These are phyloP conservation scores for Capsicum chinense DNA, from an alignment of 257 asterid genomes.

Conservation along the genomic window DNA sequence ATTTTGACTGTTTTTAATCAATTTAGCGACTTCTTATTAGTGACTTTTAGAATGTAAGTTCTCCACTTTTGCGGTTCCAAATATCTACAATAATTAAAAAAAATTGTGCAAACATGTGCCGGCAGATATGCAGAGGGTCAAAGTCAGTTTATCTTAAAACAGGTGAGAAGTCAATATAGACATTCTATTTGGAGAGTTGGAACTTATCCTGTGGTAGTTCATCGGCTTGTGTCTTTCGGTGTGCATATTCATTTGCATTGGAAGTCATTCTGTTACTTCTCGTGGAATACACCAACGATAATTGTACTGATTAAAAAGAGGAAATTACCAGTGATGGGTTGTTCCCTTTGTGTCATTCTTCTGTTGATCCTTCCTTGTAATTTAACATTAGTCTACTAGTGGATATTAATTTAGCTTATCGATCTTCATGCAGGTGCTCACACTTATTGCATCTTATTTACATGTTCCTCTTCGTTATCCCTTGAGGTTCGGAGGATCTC, in stretches of 20 bases:
- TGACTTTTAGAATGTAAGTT: slow-evolving; percentile 13
- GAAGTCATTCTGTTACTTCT: not conserved
- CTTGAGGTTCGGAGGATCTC: slow-evolving; percentile 86
- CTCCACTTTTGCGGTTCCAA: slow-evolving; percentile 20
- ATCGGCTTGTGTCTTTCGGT: not conserved
- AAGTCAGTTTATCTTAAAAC: not conserved
- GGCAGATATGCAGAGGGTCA: not conserved
- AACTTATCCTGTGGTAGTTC: slow-evolving; percentile 7
- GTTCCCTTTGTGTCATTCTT: not conserved
- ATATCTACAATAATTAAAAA: not conserved
- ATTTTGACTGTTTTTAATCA: slow-evolving; percentile 7
- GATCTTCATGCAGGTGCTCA: slow-evolving; percentile 66
- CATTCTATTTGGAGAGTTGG: not conserved
- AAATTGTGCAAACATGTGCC: slow-evolving; percentile 13
- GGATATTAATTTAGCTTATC: slow-evolving; percentile 37
- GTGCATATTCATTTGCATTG: not conserved
- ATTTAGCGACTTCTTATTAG: slow-evolving; percentile 3
- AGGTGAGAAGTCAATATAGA: not conserved
- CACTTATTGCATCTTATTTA: slow-evolving; percentile 77
- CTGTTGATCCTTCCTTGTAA: not conserved
- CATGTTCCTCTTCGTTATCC: slow-evolving; percentile 96
- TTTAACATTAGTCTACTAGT: slow-evolving; percentile 28
- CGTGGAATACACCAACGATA: not conserved
- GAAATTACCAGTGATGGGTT: not conserved
- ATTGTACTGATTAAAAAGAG: not conserved